phyloP scores from a whole-genome alignment of 352 stramenopile genomes.

The Phytophthora quininea region DNA sequence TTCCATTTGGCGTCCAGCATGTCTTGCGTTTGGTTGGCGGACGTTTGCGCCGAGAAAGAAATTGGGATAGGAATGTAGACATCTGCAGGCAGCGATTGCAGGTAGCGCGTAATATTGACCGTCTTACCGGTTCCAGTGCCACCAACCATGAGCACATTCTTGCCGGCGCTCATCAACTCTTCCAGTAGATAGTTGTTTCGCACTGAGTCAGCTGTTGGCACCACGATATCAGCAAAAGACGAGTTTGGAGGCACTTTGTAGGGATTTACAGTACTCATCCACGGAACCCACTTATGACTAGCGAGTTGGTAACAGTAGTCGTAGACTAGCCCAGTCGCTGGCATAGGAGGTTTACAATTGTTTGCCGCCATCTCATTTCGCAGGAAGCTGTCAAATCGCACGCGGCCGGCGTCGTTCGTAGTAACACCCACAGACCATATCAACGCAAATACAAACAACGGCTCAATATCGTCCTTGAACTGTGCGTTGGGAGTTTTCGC shows the following conservation, averaged over 20 bases:
- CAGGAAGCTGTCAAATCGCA: slow-evolving; percentile 91
- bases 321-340: slow-evolving; percentile 78
- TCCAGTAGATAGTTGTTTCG: slow-evolving; percentile 94
- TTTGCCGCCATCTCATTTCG: slow-evolving; percentile 83
- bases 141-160: slow-evolving; percentile 95
- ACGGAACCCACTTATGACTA: slow-evolving; percentile 91
- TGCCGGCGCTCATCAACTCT: slow-evolving; percentile 77
- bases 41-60: slow-evolving; percentile 93
- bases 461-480: slow-evolving; percentile 83
- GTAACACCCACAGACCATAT: slow-evolving; percentile 94
- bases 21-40: slow-evolving; percentile 92
- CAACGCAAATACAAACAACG: slow-evolving; percentile 93
- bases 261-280: slow-evolving; percentile 92
- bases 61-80: slow-evolving; percentile 91
- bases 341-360: slow-evolving; percentile 62
- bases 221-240: slow-evolving; percentile 92
- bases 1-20: slow-evolving; percentile 93
- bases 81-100: slow-evolving; percentile 87
- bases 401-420: slow-evolving; percentile 85
- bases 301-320: slow-evolving; percentile 92
- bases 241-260: slow-evolving; percentile 80
- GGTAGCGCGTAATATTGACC: slow-evolving; percentile 91
- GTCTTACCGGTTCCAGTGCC: slow-evolving; percentile 95
- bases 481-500: slow-evolving; percentile 40
- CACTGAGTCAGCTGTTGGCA: slow-evolving; percentile 93